phyloP scores from a whole-genome alignment of 352 stramenopile species.

The Globisporangium acanthophoron region DNA sequence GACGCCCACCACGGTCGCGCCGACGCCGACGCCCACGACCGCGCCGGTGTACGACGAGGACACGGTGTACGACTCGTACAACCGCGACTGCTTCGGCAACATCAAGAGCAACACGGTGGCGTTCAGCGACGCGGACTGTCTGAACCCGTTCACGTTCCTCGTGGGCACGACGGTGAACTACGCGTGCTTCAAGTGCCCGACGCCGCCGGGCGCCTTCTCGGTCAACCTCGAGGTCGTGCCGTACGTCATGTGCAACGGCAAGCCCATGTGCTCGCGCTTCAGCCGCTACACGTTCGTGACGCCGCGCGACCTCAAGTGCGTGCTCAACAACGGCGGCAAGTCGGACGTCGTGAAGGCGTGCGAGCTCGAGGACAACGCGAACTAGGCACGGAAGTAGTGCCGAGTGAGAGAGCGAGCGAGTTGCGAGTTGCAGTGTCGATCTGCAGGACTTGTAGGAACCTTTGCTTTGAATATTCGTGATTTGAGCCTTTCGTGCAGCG shows the following conservation, averaged over 20 bases:
- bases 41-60: conserved; percentile 3
- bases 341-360: conserved; percentile 16
- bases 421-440: too few species aligned
- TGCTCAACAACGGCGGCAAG: conserved; percentile 15
- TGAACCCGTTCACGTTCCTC: conserved; percentile 12
- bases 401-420: too few species aligned
- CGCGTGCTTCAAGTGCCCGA: conserved; percentile 14
- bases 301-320: conserved; percentile 17
- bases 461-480: neutral
- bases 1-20: neutral
- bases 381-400: neutral
- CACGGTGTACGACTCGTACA: conserved; percentile 4
- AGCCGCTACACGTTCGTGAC: conserved; percentile 13
- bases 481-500: neutral
- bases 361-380: conserved; percentile 7
- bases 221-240: conserved; percentile 6
- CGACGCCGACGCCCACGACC: conserved; percentile 1
- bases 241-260: conserved; percentile 16
- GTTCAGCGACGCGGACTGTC: conserved; percentile 6
- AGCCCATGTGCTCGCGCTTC: conserved; percentile 22
- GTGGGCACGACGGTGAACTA: conserved; percentile 7
- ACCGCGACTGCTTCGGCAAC: conserved; percentile 6
- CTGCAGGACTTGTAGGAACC: neutral
- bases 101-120: conserved; percentile 4
- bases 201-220: conserved; percentile 5